A percentile compares a stretch with the other conserved stretches of the same genome.
phyloP scores from a whole-genome alignment of 1,284 basidiomycete genomes.

The Amylostereum areolatum region DNA sequence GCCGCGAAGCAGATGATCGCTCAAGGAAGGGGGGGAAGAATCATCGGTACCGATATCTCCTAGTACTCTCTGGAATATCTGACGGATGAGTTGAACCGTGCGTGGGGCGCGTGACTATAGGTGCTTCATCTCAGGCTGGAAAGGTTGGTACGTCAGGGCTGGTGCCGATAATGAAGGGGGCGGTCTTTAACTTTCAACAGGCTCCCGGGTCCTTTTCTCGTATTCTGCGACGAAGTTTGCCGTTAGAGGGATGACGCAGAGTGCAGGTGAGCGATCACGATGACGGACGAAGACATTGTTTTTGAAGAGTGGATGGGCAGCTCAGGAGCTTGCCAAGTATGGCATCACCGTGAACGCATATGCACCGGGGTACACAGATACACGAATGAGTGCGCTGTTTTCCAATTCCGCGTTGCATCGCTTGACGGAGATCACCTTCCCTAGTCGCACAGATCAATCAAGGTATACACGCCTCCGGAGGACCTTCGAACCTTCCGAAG shows the following conservation, averaged over 20 bases:
- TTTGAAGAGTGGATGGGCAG: conserved; percentile 1
- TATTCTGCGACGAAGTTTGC: conserved; percentile 13
- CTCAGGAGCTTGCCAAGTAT: conserved; percentile 11
- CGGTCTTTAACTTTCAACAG: not conserved
- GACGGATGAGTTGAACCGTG: not conserved
- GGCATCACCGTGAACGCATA: conserved; percentile 19
- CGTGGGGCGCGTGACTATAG: not conserved
- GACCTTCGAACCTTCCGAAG: conserved; percentile 1
- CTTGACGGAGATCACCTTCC: not conserved
- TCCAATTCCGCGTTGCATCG: not conserved
- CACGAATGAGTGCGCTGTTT: conserved; percentile 11
- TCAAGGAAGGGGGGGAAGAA: conserved; percentile 12
- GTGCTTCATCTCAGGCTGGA: conserved; percentile 2
- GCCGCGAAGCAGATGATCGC: conserved; percentile 14
- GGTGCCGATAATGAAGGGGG: not conserved
- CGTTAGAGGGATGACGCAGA: conserved; percentile 13
- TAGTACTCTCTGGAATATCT: not conserved
- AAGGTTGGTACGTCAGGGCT: conserved; percentile 1
- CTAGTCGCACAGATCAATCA: not conserved
- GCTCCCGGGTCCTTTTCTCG: not conserved
- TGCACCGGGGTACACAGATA: conserved; percentile 14
- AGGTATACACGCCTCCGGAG: conserved; percentile 2
- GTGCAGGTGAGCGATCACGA: conserved; percentile 4
- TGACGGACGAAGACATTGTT: not conserved
- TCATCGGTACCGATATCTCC: conserved; percentile 12